A percentile compares a stretch with the other conserved stretches of the same genome.
Conservation (phyloP, 2,329 filamentous ascomycete species). For the Pseudogymnoascus sp. region DNA sequence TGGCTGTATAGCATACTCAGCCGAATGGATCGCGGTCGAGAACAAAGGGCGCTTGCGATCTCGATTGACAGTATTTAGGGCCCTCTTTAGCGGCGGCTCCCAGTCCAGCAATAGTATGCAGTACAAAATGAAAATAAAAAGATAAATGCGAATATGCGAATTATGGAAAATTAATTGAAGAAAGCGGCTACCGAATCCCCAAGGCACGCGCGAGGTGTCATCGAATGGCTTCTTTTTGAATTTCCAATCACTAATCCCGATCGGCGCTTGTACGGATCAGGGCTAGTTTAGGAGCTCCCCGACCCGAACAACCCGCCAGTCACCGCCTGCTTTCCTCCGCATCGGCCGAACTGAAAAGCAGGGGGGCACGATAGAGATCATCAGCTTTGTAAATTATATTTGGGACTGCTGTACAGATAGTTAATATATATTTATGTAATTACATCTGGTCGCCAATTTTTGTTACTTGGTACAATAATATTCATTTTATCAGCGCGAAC, state of each 20-base stretch:
- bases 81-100: not conserved
- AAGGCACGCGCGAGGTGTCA: slow-evolving; percentile 5
- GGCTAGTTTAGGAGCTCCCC: slow-evolving; percentile 4
- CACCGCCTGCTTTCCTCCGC: not conserved
- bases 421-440: not conserved
- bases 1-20: slow-evolving; percentile 57
- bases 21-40: slow-evolving; percentile 5
- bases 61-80: not conserved
- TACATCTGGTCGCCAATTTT: not conserved
- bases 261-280: not conserved
- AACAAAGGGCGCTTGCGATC: not conserved
- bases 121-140: slow-evolving; percentile 1
- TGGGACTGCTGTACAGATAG: not conserved
- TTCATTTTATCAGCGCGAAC: not conserved
- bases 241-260: slow-evolving; percentile 7
- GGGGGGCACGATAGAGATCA: not conserved
- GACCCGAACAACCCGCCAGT: not conserved
- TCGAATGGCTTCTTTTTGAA: slow-evolving; percentile 9
- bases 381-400: not conserved
- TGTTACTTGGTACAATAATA: not conserved
- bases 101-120: not conserved
- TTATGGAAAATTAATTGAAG: slow-evolving; percentile 7
- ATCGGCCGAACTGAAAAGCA: slow-evolving; percentile 1
- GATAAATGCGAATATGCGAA: slow-evolving; percentile 4
- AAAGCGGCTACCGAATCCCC: not conserved